Evolutionary conservation across 208 protist genomes (phyloP), one percentile per base, ranked within the genome.

Genomic region (Trichomonas vaginalis): DNA sequence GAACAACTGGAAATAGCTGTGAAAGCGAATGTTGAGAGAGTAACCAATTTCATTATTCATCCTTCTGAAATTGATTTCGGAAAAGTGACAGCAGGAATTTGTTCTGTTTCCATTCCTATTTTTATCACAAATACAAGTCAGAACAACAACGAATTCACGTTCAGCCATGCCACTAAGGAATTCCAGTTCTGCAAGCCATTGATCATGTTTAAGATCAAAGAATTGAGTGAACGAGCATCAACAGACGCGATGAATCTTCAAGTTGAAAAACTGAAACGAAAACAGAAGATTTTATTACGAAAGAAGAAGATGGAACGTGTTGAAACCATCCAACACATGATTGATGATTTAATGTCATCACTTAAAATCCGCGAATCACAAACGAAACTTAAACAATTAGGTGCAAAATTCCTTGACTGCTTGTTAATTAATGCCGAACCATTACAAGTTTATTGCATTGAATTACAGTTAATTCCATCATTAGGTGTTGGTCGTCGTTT

Each of bases 41-140:
- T 42, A 17, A 42, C 86, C 0, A 48, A 92, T 15, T 92, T 51
- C 40, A 56, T 92, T 27, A 51, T 92, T 3, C 40, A 92, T 92
- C 86, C 86, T 17, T 39, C 8, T 3, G 27, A 23, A 37, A 23
- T 92, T 2, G 86, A 92, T 39, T 92, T 92, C 37, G 86, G 86
- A 39, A 45, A 51, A 9, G 32, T 92, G 6, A n/a, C 45, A 17
- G 45, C 86, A 35, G 40, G 86, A 35, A 23, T n/a, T 27, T 92
- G 40, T 21, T 49, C 40, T 6, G 14, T 48, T 0, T 23, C 14
- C 23, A n/a, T 92, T n/a, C 86, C 17, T 15, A 27, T 92, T 37
- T 92, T 92, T 32, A 51, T 92, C 37, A 92, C 86, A 51, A 92
- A 92, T 32, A 92, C 86, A 92, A 48, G 40, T 14, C 42, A 92